Conservation (phyloP, 192 early-diverging fungal species). For the Geranomyces variabilis region DNA sequence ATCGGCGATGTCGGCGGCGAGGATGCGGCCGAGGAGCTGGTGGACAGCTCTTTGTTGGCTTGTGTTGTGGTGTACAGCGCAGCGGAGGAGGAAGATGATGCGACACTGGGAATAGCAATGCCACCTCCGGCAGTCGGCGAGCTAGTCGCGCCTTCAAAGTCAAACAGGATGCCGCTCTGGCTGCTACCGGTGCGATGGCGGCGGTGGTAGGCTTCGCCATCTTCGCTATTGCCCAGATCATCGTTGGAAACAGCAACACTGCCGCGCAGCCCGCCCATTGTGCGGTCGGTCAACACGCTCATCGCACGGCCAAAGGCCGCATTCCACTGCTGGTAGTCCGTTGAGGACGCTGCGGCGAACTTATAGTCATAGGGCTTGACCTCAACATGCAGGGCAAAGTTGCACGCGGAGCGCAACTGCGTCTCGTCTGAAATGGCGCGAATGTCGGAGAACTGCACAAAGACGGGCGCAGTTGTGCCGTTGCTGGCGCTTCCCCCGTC, state of each 20-base stretch:
- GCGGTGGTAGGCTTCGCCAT: no score
- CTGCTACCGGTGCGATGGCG: neutral
- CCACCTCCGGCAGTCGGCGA: neutral
- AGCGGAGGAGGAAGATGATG: neutral
- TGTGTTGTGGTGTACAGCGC: no score
- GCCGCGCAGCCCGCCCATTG: slow-evolving; percentile 10
- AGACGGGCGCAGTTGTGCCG: slow-evolving; percentile 5
- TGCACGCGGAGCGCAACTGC: slow-evolving; percentile 32
- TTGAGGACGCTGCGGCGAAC: slow-evolving; percentile 12
- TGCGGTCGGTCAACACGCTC: slow-evolving; percentile 20
- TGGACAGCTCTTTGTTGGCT: neutral
- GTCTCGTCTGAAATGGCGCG: slow-evolving; percentile 31
- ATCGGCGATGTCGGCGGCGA: neutral
- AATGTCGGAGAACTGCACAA: slow-evolving; percentile 33
- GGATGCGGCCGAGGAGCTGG: neutral
- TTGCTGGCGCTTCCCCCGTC: neutral
- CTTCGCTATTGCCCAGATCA: neutral
- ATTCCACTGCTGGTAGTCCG: slow-evolving; percentile 42
- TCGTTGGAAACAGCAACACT: neutral
- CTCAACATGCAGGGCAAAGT: slow-evolving; percentile 36
- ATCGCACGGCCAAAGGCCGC: slow-evolving; percentile 14
- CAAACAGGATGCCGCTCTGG: slow-evolving; percentile 9
- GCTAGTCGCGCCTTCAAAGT: neutral
- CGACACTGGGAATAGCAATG: neutral
- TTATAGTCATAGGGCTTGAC: slow-evolving; percentile 24